Evolutionary conservation across 495 filamentous ascomycete genomes (phyloP).

Genomic region (Rusavskia elegans): DNA sequence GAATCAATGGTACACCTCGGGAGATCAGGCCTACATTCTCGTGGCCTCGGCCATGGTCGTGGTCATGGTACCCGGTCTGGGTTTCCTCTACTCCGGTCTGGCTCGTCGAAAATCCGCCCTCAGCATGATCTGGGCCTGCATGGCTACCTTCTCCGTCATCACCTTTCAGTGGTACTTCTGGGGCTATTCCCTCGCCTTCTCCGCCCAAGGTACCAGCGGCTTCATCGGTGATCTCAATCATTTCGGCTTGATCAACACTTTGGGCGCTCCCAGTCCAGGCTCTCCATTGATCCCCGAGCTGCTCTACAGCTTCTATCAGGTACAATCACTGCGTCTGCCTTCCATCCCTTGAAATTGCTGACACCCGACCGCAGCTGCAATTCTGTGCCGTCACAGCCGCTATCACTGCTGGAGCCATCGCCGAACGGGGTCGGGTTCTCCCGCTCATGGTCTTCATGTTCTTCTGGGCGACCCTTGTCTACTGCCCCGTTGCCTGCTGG

Average conservation of each 20-base stretch:
- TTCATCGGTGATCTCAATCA: slow-evolving; percentile 51
- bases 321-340: slow-evolving; percentile 15
- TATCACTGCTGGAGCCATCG: slow-evolving; percentile 81
- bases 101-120: slow-evolving; percentile 49
- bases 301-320: slow-evolving; percentile 55
- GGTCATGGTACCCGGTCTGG: slow-evolving; percentile 69
- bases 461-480: slow-evolving; percentile 92
- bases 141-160: slow-evolving; percentile 47
- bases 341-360: slow-evolving; percentile 1
- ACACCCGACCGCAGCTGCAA: slow-evolving; percentile 52
- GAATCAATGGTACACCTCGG: slow-evolving; percentile 72
- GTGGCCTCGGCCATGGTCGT: slow-evolving; percentile 87
- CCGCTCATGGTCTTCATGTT: slow-evolving; percentile 94
- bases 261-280: slow-evolving; percentile 46
- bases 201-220: slow-evolving; percentile 42
- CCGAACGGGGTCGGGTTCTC: slow-evolving; percentile 84
- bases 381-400: slow-evolving; percentile 88
- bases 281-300: slow-evolving; percentile 46
- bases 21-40: slow-evolving; percentile 79
- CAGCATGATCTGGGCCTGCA: slow-evolving; percentile 56
- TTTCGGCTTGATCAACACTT: slow-evolving; percentile 49
- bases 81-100: slow-evolving; percentile 52
- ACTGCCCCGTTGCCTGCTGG: slow-evolving; percentile 94
- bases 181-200: slow-evolving; percentile 60
- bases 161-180: slow-evolving; percentile 67